Conservation (phyloP, 345 rosid species). For the Salix udensis region DNA sequence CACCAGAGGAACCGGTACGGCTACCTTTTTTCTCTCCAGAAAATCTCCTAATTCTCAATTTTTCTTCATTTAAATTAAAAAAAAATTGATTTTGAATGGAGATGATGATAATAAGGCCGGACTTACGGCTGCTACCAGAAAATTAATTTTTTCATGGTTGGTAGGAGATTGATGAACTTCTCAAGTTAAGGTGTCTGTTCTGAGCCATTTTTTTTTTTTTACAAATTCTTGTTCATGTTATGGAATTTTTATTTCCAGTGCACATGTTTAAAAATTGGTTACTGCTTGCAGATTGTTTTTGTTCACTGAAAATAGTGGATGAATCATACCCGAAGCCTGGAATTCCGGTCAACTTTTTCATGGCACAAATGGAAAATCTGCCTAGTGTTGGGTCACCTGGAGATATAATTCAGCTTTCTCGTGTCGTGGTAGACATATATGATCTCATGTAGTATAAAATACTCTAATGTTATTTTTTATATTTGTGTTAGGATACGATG, state of each 20-base stretch:
- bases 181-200: slow-evolving; percentile 37
- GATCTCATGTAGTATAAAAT: neutral
- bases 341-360: slow-evolving; percentile 40
- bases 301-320: slow-evolving; percentile 50
- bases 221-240: neutral
- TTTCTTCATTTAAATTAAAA: neutral
- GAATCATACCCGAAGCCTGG: slow-evolving; percentile 45
- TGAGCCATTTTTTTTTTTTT: slow-evolving; percentile 40
- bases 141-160: neutral
- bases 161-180: slow-evolving; percentile 55
- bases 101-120: slow-evolving; percentile 72
- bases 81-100: slow-evolving; percentile 29
- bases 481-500: neutral
- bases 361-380: slow-evolving; percentile 34
- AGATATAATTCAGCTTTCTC: slow-evolving; percentile 55
- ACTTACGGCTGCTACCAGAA: slow-evolving; percentile 53
- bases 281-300: slow-evolving; percentile 48
- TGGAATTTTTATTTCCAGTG: neutral
- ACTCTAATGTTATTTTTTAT: neutral
- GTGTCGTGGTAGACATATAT: slow-evolving; percentile 44
- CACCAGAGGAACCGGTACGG: slow-evolving; percentile 53
- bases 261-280: neutral
- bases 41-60: neutral
- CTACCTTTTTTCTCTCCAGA: neutral
- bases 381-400: slow-evolving; percentile 47